Evolutionary conservation across 2,329 filamentous ascomycete genomes (phyloP).

Genomic region (Basipetospora chlamydospora): DNA sequence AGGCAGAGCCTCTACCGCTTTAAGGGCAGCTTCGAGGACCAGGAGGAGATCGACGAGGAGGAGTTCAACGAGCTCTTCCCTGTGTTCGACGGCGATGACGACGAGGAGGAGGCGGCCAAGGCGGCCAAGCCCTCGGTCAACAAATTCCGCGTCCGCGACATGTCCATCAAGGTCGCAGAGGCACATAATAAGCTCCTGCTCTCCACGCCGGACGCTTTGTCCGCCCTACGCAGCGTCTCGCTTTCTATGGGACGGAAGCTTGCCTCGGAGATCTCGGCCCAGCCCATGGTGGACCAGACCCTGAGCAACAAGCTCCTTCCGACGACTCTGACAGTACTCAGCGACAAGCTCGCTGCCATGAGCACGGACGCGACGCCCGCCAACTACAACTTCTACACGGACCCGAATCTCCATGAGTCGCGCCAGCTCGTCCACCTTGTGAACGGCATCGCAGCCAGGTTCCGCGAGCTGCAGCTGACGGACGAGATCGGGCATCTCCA

Average conservation of each 20-base stretch:
- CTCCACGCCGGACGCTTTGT: slow-evolving; percentile 21
- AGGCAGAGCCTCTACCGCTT: slow-evolving; percentile 73
- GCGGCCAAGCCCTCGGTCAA: slow-evolving; percentile 15
- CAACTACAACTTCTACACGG: slow-evolving; percentile 79
- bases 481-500: slow-evolving; percentile 59
- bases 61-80: slow-evolving; percentile 77
- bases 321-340: slow-evolving; percentile 48
- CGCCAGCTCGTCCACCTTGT: slow-evolving; percentile 58
- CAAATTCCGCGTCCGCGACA: slow-evolving; percentile 30
- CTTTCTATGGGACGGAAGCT: slow-evolving; percentile 26
- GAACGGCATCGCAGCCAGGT: slow-evolving; percentile 54
- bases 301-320: slow-evolving; percentile 46
- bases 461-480: slow-evolving; percentile 52
- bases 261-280: slow-evolving; percentile 14
- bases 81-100: slow-evolving; percentile 45
- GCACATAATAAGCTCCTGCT: slow-evolving; percentile 43
- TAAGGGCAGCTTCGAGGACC: slow-evolving; percentile 60
- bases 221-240: slow-evolving; percentile 29
- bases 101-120: too few species aligned
- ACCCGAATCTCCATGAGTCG: slow-evolving; percentile 62
- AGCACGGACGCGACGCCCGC: slow-evolving; percentile 19
- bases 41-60: slow-evolving; percentile 58
- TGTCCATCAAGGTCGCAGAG: slow-evolving; percentile 46
- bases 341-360: slow-evolving; percentile 39
- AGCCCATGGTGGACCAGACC: slow-evolving; percentile 14